Percentiles rank a stretch among this genome's conserved stretches.
Conservation (phyloP, 2,329 filamentous ascomycete species). For the Bimuria novae-zelandiae region DNA sequence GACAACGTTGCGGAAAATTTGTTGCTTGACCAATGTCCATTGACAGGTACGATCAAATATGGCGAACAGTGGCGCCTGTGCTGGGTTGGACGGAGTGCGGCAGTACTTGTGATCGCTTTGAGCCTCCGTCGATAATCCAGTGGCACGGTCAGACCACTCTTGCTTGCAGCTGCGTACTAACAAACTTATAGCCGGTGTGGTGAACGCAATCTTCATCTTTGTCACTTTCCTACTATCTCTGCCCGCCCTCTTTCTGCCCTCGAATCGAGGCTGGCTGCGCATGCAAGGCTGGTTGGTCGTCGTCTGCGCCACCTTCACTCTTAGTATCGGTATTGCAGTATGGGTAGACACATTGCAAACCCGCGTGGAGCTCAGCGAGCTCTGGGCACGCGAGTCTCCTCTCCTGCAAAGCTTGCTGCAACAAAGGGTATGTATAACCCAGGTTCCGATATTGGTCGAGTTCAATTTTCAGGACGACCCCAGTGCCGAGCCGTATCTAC, state of each 20-base stretch:
- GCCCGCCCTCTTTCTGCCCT: conserved; percentile 71
- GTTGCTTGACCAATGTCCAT: conserved; percentile 57
- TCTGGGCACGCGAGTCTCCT: conserved; percentile 64
- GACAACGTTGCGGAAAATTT: conserved; percentile 58
- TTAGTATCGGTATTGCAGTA: conserved; percentile 66
- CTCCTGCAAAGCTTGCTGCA: conserved; percentile 71
- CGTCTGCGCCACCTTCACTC: conserved; percentile 67
- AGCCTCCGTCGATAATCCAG: not conserved
- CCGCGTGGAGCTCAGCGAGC: conserved; percentile 62
- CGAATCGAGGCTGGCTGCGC: conserved; percentile 71
- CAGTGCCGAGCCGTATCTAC: conserved; percentile 12
- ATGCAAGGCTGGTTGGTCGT: conserved; percentile 67
- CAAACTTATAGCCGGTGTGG: conserved; percentile 63
- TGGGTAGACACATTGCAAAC: conserved; percentile 73
- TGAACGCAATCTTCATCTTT: conserved; percentile 74
- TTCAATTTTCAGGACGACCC: conserved; percentile 5
- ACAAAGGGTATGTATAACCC: conserved; percentile 59
- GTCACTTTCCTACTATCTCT: conserved; percentile 70
- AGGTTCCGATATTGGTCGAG: conserved; percentile 10
- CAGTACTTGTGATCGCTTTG: not conserved
- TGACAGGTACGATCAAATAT: conserved; percentile 53
- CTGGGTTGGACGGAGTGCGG: not conserved
- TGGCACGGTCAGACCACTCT: conserved; percentile 1
- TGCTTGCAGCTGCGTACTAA: conserved; percentile 21
- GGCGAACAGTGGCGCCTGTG: conserved; percentile 26